phyloP scores from a whole-genome alignment of 129 eudicot genomes.

The Flaveria brownii region DNA sequence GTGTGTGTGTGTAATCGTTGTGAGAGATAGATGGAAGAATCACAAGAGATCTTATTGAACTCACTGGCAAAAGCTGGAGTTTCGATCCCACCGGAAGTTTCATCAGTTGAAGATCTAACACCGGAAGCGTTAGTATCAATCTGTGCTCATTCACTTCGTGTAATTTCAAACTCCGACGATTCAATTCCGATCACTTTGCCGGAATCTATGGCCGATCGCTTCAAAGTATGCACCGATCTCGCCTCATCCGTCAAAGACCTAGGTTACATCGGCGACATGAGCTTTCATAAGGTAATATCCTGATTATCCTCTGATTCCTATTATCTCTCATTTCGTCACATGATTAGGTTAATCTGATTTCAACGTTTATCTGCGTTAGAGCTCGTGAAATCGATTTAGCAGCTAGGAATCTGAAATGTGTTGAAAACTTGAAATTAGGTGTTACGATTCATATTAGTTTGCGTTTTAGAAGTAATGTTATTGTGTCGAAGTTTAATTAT shows the following conservation, averaged over 20 bases:
- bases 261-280: slow-evolving; percentile 56
- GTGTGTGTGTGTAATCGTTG: slow-evolving; percentile 10
- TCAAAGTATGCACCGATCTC: slow-evolving; percentile 55
- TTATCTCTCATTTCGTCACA: neutral
- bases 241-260: slow-evolving; percentile 51
- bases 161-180: slow-evolving; percentile 36
- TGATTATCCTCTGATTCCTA: neutral
- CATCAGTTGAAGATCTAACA: slow-evolving; percentile 45
- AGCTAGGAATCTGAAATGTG: neutral
- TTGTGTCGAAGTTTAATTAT: neutral
- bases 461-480: slow-evolving; percentile 6
- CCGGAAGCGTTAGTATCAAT: slow-evolving; percentile 49
- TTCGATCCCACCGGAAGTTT: slow-evolving; percentile 47
- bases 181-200: slow-evolving; percentile 53
- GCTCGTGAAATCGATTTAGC: neutral
- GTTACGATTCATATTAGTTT: neutral
- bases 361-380: neutral
- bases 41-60: slow-evolving; percentile 56
- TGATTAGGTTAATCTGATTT: neutral
- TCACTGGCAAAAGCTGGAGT: slow-evolving; percentile 59
- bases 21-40: slow-evolving; percentile 46
- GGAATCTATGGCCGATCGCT: slow-evolving; percentile 61
- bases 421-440: neutral
- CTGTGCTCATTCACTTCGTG: slow-evolving; percentile 47
- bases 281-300: slow-evolving; percentile 58